Conservation (phyloP, 805 yeast species). For the Hanseniaspora pseudoguilliermondii region DNA sequence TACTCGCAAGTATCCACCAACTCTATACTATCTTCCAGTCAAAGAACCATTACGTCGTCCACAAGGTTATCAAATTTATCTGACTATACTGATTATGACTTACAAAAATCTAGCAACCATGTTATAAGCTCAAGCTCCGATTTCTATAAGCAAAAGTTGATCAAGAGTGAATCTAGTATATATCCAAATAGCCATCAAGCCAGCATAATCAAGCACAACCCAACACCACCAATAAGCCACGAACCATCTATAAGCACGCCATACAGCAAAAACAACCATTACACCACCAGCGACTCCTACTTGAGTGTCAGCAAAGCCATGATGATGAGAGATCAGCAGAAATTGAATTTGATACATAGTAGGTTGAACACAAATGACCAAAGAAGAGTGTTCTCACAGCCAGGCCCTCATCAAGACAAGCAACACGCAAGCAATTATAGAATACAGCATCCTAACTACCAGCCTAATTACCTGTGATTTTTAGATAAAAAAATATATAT, state of each 20-base stretch:
- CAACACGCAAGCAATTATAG: slow-evolving; percentile 1
- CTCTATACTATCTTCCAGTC: slow-evolving; percentile 11
- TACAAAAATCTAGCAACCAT: background rate
- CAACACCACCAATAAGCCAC: slow-evolving; percentile 1
- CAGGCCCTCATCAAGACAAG: background rate
- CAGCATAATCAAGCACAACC: background rate
- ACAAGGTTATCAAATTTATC: slow-evolving; percentile 7
- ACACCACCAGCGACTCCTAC: slow-evolving; percentile 7
- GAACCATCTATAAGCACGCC: background rate
- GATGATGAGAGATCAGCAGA: slow-evolving; percentile 1
- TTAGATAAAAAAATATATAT: too few species aligned
- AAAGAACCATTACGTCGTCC: background rate
- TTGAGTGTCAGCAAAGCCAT: slow-evolving; percentile 3
- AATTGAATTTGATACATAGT: background rate
- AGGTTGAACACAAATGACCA: background rate
- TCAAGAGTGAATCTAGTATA: background rate
- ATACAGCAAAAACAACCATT: background rate
- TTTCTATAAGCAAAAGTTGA: slow-evolving; percentile 3
- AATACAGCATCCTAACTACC: slow-evolving; percentile 9
- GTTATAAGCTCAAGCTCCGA: background rate
- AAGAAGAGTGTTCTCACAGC: background rate
- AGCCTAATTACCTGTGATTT: slow-evolving; percentile 1
- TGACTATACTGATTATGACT: background rate
- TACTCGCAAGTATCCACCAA: slow-evolving; percentile 8
- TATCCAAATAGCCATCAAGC: background rate